Evolutionary conservation across 23 red algal species (phyloP).

Genomic region (Agarophyton chilense): DNA sequence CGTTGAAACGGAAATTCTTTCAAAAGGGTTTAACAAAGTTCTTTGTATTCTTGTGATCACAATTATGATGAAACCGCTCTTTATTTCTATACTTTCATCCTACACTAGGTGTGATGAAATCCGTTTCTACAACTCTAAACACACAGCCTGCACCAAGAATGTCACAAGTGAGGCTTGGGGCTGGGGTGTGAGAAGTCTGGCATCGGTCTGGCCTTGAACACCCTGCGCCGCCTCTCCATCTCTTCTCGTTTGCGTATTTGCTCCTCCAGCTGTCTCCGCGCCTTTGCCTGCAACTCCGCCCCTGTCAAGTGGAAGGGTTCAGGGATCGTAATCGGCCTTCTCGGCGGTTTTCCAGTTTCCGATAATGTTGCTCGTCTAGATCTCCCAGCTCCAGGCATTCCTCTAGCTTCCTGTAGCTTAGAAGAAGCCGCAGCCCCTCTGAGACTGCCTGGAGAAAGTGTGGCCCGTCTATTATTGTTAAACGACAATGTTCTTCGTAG

Average conservation of each 20-base stretch:
- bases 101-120: too few relatives aligned
- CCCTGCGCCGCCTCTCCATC: constrained; percentile 24
- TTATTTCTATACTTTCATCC: too few relatives aligned
- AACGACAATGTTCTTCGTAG: constrained; percentile 18
- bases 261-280: constrained; percentile 11
- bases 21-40: too few relatives aligned
- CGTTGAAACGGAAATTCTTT: too few relatives aligned
- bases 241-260: constrained; percentile 17
- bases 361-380: constrained; percentile 9
- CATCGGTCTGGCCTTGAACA: constrained; percentile 32
- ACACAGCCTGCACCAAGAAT: neutral
- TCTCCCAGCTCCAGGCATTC: neutral
- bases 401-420: neutral
- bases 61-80: too few relatives aligned
- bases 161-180: neutral
- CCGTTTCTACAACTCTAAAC: too few relatives aligned
- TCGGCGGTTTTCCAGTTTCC: constrained; percentile 12
- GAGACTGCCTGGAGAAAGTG: constrained; percentile 3
- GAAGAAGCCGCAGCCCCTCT: constrained; percentile 9
- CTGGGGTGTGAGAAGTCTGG: constrained; percentile 27
- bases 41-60: too few relatives aligned
- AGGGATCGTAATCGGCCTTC: constrained; percentile 3
- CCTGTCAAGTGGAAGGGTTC: constrained; percentile 28
- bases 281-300: constrained; percentile 6
- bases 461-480: constrained; percentile 37